phyloP scores from a whole-genome alignment of 1,139 yeast genomes.

The Blastobotrys indianensis region DNA sequence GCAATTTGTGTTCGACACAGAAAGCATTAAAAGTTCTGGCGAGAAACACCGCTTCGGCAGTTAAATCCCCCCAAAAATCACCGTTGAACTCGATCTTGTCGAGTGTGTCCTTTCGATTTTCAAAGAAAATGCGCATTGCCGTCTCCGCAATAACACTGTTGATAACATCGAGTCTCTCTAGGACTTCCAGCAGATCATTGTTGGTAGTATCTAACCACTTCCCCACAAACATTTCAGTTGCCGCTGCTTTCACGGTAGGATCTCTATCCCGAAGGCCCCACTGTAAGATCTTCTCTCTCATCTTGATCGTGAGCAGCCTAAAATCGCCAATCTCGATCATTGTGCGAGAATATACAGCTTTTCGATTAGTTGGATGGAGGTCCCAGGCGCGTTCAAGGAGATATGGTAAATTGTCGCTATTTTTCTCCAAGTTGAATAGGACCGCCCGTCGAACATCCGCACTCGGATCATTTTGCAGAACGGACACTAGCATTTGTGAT shows the following conservation, averaged over 20 bases:
- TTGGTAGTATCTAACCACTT: slow-evolving; percentile 68
- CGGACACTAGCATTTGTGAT: slow-evolving; percentile 44
- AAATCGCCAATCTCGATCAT: slow-evolving; percentile 67
- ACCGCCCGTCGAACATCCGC: slow-evolving; percentile 91
- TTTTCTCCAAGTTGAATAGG: slow-evolving; percentile 59
- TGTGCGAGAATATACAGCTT: slow-evolving; percentile 64
- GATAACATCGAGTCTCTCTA: slow-evolving; percentile 65
- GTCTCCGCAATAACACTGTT: slow-evolving; percentile 54
- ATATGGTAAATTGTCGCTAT: slow-evolving; percentile 48
- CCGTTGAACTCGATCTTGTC: slow-evolving; percentile 50
- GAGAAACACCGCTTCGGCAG: slow-evolving; percentile 71
- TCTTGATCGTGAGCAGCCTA: slow-evolving; percentile 49
- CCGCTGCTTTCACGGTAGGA: slow-evolving; percentile 62
- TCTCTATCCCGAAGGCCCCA: slow-evolving; percentile 93
- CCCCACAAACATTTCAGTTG: slow-evolving; percentile 59
- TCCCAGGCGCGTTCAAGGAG: slow-evolving; percentile 83
- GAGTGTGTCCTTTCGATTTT: slow-evolving; percentile 55
- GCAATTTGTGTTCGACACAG: slow-evolving; percentile 49
- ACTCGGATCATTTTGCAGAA: slow-evolving; percentile 71
- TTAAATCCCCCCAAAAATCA: slow-evolving; percentile 61
- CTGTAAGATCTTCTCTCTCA: slow-evolving; percentile 59
- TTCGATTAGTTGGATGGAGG: slow-evolving; percentile 61
- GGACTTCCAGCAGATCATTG: slow-evolving; percentile 64
- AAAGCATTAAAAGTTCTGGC: slow-evolving; percentile 61
- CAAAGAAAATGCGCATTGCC: slow-evolving; percentile 61